These are phyloP conservation scores for Pichia sp. DNA, from an alignment of 1,139 yeast genomes.

Conservation along the genomic window DNA sequence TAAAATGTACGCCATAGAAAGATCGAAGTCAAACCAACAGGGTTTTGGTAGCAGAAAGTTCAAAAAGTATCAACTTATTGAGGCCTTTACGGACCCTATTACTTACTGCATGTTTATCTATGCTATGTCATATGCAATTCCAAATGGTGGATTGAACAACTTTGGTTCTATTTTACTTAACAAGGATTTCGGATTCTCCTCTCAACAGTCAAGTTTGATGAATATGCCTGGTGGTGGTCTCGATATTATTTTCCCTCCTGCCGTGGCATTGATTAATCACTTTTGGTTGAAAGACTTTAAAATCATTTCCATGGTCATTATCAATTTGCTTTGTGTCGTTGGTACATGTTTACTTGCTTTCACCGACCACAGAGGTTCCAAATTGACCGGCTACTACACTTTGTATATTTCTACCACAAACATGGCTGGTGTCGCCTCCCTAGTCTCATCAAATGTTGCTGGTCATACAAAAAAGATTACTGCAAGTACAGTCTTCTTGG, in stretches of 20 bases:
- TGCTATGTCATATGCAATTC: slow-evolving; percentile 34
- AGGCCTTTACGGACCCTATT: slow-evolving; percentile 31
- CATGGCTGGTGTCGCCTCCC: slow-evolving; percentile 32
- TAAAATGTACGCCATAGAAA: slow-evolving; percentile 33
- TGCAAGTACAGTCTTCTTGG: slow-evolving; percentile 52
- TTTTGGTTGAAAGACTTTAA: slow-evolving; percentile 22
- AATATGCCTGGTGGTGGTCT: slow-evolving; percentile 37
- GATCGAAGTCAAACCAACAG: slow-evolving; percentile 34
- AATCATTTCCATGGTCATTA: slow-evolving; percentile 13
- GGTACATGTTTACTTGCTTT: slow-evolving; percentile 18
- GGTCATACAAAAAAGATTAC: slow-evolving; percentile 42
- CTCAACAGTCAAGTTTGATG: slow-evolving; percentile 32
- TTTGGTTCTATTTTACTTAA: slow-evolving; percentile 38
- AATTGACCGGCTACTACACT: slow-evolving; percentile 41
- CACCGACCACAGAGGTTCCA: slow-evolving; percentile 29
- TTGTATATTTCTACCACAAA: slow-evolving; percentile 33
- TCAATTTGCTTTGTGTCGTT: slow-evolving; percentile 15
- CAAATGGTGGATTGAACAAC: slow-evolving; percentile 37
- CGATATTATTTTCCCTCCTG: slow-evolving; percentile 33
- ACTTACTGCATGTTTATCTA: slow-evolving; percentile 32
- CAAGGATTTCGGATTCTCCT: slow-evolving; percentile 32
- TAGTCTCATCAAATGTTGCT: slow-evolving; percentile 48
- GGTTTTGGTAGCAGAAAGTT: slow-evolving; percentile 40
- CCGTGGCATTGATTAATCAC: slow-evolving; percentile 36
- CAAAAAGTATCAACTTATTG: slow-evolving; percentile 33